These are phyloP conservation scores for Eucalyptus sp. DNA, from an alignment of 345 rosid species.

Conservation along the genomic window DNA sequence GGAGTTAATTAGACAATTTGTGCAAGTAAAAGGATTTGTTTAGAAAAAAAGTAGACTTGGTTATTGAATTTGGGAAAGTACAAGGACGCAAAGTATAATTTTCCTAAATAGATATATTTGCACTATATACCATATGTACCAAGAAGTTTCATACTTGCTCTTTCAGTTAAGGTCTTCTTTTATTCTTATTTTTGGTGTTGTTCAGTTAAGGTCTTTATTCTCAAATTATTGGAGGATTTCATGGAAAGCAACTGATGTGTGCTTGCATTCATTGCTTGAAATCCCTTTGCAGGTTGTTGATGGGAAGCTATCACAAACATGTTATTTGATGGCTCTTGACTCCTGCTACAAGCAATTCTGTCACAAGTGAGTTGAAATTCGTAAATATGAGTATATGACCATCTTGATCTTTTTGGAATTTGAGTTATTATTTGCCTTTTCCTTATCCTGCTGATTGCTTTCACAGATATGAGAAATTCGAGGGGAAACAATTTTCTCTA, in stretches of 20 bases:
- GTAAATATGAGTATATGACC: not conserved
- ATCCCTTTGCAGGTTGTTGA: constrained; percentile 74
- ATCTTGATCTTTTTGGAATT: not conserved
- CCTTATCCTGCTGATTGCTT: not conserved
- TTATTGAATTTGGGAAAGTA: not conserved
- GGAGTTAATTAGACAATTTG: not conserved
- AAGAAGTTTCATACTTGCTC: not conserved
- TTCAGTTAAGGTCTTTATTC: not conserved
- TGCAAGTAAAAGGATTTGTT: not conserved
- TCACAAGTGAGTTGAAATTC: constrained; percentile 45
- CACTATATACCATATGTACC: not conserved
- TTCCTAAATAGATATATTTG: not conserved
- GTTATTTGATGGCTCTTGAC: constrained; percentile 98
- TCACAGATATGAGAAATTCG: constrained; percentile 72
- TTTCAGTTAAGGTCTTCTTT: not conserved
- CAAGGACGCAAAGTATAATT: not conserved
- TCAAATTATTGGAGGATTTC: not conserved
- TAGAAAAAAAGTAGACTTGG: not conserved
- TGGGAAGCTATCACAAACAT: constrained; percentile 98
- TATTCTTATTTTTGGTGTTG: too few species aligned
- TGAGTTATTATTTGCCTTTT: not conserved
- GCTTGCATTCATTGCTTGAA: not conserved
- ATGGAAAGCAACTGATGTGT: not conserved
- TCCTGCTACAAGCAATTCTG: constrained; percentile 78
- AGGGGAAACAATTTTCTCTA: constrained; percentile 75